These are phyloP conservation scores for Globisporangium ultimum DNA, from an alignment of 352 stramenopile species.

Conservation along the genomic window DNA sequence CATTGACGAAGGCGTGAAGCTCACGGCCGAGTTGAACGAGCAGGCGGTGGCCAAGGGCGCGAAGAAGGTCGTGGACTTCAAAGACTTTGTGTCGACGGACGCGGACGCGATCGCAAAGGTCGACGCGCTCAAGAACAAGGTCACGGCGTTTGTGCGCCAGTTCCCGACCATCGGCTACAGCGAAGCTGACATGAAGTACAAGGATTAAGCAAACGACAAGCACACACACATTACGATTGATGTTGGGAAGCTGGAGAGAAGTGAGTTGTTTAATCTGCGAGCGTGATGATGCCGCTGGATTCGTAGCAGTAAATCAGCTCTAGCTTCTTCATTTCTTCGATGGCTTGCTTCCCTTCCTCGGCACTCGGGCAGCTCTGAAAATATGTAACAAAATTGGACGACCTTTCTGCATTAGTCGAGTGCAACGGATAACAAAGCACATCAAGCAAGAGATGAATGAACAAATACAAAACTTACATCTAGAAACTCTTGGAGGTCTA, in stretches of 20 bases:
- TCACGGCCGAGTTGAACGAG: conserved; percentile 90
- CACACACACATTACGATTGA: background rate
- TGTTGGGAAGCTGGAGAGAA: background rate
- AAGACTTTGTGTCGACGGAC: conserved; percentile 70
- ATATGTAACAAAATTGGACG: conserved; percentile 3
- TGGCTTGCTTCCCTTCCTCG: conserved; percentile 65
- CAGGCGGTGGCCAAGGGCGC: conserved; percentile 90
- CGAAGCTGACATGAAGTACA: conserved; percentile 91
- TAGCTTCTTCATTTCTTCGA: conserved; percentile 77
- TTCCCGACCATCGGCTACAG: conserved; percentile 97
- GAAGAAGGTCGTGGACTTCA: conserved; percentile 93
- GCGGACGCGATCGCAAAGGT: conserved; percentile 57
- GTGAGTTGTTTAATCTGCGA: conserved; percentile 41
- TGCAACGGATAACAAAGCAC: conserved; percentile 16
- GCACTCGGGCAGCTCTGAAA: conserved; percentile 67
- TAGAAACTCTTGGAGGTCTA: conserved; percentile 60
- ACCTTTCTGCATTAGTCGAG: conserved; percentile 15
- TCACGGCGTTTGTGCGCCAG: conserved; percentile 91
- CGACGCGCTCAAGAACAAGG: conserved; percentile 78
- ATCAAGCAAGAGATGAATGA: background rate
- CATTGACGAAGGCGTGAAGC: conserved; percentile 94
- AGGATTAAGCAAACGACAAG: conserved; percentile 39
- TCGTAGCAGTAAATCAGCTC: conserved; percentile 83
- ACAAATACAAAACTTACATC: conserved; percentile 34
- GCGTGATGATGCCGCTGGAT: conserved; percentile 66